These are phyloP conservation scores for Hypsizygus ulmarius DNA, from an alignment of 1,284 basidiomycete species.

Conservation along the genomic window DNA sequence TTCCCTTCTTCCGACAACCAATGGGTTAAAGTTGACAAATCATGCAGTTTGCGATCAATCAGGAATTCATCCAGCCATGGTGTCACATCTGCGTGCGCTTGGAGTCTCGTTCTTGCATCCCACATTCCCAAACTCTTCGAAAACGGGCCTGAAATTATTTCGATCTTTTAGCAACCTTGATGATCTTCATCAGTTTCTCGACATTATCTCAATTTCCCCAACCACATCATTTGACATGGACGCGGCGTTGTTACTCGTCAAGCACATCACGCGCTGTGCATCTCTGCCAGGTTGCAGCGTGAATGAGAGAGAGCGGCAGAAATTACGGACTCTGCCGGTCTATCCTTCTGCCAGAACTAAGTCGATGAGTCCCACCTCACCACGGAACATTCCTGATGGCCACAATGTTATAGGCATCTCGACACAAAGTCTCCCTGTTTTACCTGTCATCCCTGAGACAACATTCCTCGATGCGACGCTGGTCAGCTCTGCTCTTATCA, in stretches of 20 bases:
- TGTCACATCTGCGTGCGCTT: conserved; percentile 18
- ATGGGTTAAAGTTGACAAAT: conserved; percentile 24
- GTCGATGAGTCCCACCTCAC: background rate
- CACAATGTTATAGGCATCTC: conserved; percentile 24
- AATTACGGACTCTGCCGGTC: conserved; percentile 30
- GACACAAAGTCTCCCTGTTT: conserved; percentile 17
- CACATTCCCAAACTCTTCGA: conserved; percentile 18
- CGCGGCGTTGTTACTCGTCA: background rate
- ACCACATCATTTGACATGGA: conserved; percentile 3
- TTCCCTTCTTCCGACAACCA: conserved; percentile 30
- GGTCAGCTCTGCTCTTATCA: conserved; percentile 22
- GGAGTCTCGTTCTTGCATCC: conserved; percentile 28
- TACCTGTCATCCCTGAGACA: conserved; percentile 27
- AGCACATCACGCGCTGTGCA: background rate
- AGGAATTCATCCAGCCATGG: conserved; percentile 20
- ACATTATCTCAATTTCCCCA: conserved; percentile 19
- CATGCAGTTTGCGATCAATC: conserved; percentile 25
- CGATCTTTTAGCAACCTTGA: conserved; percentile 20
- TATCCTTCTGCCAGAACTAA: conserved; percentile 27
- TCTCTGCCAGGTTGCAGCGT: background rate
- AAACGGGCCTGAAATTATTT: conserved; percentile 19
- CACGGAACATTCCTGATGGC: conserved; percentile 19
- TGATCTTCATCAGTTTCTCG: conserved; percentile 28
- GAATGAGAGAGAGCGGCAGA: conserved; percentile 15
- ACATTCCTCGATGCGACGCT: conserved; percentile 29